phyloP scores from a whole-genome alignment of 2,329 filamentous ascomycete species.

The Daldinia eschscholtzii region DNA sequence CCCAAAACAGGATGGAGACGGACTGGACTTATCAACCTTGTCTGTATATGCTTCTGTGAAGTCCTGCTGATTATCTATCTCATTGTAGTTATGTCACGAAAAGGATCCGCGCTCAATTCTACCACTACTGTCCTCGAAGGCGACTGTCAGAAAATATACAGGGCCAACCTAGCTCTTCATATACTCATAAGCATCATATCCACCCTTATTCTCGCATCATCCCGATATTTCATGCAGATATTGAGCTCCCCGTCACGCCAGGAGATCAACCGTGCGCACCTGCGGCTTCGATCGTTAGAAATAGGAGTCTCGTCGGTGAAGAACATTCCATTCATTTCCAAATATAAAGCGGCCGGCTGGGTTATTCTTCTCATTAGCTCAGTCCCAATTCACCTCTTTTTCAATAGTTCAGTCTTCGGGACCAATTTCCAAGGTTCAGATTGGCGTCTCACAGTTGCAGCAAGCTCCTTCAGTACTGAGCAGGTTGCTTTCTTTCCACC shows the following conservation, averaged over 20 bases:
- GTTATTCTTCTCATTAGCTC: conserved; percentile 30
- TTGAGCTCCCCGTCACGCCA: conserved; percentile 62
- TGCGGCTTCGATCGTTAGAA: conserved; percentile 56
- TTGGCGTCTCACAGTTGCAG: conserved; percentile 26
- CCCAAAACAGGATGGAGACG: conserved; percentile 1
- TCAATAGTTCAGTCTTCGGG: no score
- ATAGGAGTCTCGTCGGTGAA: conserved; percentile 59
- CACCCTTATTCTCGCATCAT: background rate
- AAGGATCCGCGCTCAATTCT: background rate
- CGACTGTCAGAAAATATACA: background rate
- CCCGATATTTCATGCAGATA: conserved; percentile 54
- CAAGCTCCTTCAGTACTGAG: conserved; percentile 8
- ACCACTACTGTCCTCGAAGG: background rate
- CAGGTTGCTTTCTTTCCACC: conserved; percentile 23
- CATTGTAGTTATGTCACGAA: background rate
- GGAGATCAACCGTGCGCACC: conserved; percentile 64
- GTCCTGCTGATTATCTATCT: background rate
- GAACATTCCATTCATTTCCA: conserved; percentile 51
- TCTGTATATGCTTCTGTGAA: background rate
- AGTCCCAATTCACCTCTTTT: no score
- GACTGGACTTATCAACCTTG: background rate
- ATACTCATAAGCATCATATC: conserved; percentile 1
- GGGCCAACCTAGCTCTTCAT: background rate
- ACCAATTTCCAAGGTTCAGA: conserved; percentile 18
- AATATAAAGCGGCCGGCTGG: conserved; percentile 40